phyloP scores from a whole-genome alignment of 1,139 yeast genomes.

The Candida sanyaensis region DNA sequence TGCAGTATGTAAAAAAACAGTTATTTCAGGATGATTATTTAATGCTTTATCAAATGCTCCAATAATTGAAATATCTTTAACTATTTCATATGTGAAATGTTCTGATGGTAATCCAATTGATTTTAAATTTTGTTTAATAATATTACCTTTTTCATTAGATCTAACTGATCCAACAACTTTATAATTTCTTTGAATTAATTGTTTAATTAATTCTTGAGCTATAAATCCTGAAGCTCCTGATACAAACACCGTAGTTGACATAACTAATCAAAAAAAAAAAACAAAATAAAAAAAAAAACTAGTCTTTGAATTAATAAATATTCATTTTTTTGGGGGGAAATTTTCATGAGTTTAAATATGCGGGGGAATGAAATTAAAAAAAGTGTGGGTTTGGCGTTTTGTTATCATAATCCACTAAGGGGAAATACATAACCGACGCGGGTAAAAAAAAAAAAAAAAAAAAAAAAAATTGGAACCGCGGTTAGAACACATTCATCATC shows the following conservation, averaged over 20 bases:
- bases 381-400: no score
- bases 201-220: conserved; percentile 41
- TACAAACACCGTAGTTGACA: conserved; percentile 32
- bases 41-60: conserved; percentile 59
- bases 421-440: no score
- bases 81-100: conserved; percentile 29
- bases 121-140: conserved; percentile 16
- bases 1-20: conserved; percentile 54
- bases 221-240: conserved; percentile 63
- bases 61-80: conserved; percentile 26
- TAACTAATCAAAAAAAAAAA: no score
- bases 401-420: no score
- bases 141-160: conserved; percentile 27
- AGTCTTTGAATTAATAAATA: no score
- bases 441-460: no score
- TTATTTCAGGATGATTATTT: conserved; percentile 48
- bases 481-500: background rate
- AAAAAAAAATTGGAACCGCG: no score
- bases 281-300: no score
- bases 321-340: background rate
- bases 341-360: no score
- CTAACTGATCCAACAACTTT: conserved; percentile 33
- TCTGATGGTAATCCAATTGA: conserved; percentile 18
- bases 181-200: conserved; percentile 24
- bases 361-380: no score